Percentiles rank a stretch among this genome's conserved stretches.
These are phyloP conservation scores for Trypanosoma mega DNA, from an alignment of 208 protist genomes.

Conservation along the genomic window DNA sequence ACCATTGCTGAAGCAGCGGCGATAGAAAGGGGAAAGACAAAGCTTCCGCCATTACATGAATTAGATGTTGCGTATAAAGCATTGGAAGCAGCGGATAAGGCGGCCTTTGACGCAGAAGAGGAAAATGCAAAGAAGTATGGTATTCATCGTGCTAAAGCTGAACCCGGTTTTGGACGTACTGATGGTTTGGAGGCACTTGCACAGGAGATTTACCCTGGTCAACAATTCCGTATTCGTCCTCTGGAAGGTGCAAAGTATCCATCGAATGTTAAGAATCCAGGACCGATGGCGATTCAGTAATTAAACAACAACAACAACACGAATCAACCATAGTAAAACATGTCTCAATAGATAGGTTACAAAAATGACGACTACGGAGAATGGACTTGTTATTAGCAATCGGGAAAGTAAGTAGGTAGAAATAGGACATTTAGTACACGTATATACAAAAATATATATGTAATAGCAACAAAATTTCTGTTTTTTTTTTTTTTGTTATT, in stretches of 20 bases:
- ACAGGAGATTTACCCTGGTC: conserved; percentile 91
- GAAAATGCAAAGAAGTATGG: conserved; percentile 84
- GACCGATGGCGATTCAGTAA: conserved; percentile 84
- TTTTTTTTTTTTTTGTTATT: conserved; percentile 18
- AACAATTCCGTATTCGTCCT: conserved; percentile 88
- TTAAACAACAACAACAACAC: too few relatives aligned
- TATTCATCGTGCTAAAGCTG: conserved; percentile 89
- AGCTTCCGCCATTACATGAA: conserved; percentile 70
- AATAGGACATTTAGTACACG: not conserved
- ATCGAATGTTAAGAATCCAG: conserved; percentile 78
- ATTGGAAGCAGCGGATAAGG: conserved; percentile 83
- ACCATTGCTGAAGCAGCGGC: conserved; percentile 74
- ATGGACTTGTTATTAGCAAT: too few relatives aligned
- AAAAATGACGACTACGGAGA: too few relatives aligned
- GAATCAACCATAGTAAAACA: too few relatives aligned
- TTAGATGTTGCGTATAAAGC: conserved; percentile 68
- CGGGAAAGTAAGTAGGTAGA: too few relatives aligned
- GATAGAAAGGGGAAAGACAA: conserved; percentile 54
- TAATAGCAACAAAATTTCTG: not conserved
- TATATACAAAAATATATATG: not conserved
- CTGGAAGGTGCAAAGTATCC: conserved; percentile 89
- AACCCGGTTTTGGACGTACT: conserved; percentile 87
- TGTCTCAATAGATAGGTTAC: too few relatives aligned
- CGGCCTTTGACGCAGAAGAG: conserved; percentile 78
- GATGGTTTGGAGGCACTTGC: conserved; percentile 89